Evolutionary conservation across 768 basidiomycete species (phyloP).

Genomic region (Termitomyces sp.): DNA sequence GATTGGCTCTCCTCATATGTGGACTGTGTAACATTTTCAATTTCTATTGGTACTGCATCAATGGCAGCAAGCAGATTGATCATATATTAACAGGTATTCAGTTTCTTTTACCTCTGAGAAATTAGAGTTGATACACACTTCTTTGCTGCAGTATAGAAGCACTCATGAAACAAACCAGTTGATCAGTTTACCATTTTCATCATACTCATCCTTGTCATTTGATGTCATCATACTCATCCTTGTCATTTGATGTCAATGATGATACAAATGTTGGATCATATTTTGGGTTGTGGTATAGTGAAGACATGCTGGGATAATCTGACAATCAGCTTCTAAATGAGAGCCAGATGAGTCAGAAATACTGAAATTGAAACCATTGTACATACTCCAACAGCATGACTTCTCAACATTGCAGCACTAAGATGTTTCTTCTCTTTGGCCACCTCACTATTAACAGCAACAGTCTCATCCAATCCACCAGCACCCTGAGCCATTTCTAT

Average conservation of each 20-base stretch:
- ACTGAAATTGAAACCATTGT: not conserved
- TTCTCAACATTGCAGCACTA: not conserved
- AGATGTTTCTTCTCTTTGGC: not conserved
- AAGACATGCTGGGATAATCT: not conserved
- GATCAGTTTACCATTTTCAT: not conserved
- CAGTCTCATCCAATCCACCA: not conserved
- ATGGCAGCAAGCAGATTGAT: constrained; percentile 8
- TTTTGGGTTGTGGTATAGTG: not conserved
- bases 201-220: constrained; percentile 16
- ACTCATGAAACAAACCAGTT: not conserved
- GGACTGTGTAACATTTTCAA: not conserved
- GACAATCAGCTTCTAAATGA: constrained; percentile 10
- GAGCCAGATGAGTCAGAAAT: not conserved
- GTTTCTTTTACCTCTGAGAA: not conserved
- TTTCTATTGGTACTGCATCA: constrained; percentile 1
- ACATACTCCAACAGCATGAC: not conserved
- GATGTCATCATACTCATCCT: constrained; percentile 1
- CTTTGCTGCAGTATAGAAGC: not conserved
- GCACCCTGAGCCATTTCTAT: not conserved
- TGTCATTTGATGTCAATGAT: no score
- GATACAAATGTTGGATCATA: not conserved
- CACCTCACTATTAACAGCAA: not conserved
- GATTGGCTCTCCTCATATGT: not conserved
- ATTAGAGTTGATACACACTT: not conserved
- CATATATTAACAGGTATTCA: not conserved